These are phyloP conservation scores for Saccharum hybrid DNA, from an alignment of 202 grass and related monocot genomes.

Conservation along the genomic window DNA sequence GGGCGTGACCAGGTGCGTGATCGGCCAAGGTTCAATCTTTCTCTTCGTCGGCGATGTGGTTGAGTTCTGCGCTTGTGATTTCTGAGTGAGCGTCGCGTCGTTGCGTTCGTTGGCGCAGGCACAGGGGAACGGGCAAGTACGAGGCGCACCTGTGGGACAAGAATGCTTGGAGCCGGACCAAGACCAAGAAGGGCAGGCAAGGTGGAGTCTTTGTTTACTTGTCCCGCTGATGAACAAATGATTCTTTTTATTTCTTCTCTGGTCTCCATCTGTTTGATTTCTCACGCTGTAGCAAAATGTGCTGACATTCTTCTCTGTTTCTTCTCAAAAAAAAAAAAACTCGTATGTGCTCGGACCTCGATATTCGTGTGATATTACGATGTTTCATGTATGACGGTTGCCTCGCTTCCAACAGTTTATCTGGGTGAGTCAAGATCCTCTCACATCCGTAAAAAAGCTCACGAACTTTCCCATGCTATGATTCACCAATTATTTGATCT, in stretches of 20 bases:
- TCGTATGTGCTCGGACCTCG: constrained; percentile 28
- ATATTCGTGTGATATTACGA: constrained; percentile 31
- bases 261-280: not conserved
- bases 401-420: constrained; percentile 59
- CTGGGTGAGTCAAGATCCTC: constrained; percentile 62
- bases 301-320: constrained; percentile 42
- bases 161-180: constrained; percentile 9
- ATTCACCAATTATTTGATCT: constrained; percentile 11
- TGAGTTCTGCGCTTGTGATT: not conserved
- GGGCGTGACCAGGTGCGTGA: constrained; percentile 73
- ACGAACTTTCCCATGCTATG: constrained; percentile 26
- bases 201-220: constrained; percentile 36
- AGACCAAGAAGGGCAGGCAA: constrained; percentile 53
- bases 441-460: constrained; percentile 25
- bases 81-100: not conserved
- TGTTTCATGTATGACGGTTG: constrained; percentile 35
- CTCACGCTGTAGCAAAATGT: not conserved
- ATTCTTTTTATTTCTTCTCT: not conserved
- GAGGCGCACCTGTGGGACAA: constrained; percentile 67
- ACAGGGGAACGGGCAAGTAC: constrained; percentile 52
- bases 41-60: not conserved
- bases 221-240: not conserved
- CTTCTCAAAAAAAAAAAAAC: not conserved
- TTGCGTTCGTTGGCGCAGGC: constrained; percentile 28
- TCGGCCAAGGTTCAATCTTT: not conserved